Percentiles rank a stretch among this genome's conserved stretches.
Evolutionary conservation across 2,329 filamentous ascomycete species (phyloP).

Genomic region (Colletotrichum horii): DNA sequence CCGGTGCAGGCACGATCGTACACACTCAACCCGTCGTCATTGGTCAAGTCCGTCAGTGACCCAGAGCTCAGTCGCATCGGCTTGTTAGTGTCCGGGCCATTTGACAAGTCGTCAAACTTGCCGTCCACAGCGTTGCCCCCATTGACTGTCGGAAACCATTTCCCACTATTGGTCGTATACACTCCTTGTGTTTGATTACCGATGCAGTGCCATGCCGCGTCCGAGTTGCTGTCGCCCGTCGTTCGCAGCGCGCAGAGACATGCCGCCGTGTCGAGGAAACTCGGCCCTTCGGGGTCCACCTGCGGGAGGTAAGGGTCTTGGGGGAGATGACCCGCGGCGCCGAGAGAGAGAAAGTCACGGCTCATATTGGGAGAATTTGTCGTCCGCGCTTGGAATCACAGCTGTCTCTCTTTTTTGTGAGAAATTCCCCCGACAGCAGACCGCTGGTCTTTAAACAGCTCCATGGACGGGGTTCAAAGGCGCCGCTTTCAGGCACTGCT

Average conservation of each 20-base stretch:
- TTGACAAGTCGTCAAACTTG: slow-evolving; percentile 40
- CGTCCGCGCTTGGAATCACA: neutral
- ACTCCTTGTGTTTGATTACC: slow-evolving; percentile 47
- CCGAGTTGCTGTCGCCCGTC: slow-evolving; percentile 15
- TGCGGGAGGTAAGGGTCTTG: slow-evolving; percentile 44
- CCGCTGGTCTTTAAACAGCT: neutral
- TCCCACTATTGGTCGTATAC: slow-evolving; percentile 40
- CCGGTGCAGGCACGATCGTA: slow-evolving; percentile 48
- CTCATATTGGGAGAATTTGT: neutral
- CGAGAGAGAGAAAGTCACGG: neutral
- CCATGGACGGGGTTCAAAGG: neutral
- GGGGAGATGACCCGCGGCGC: slow-evolving; percentile 24
- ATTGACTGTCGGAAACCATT: slow-evolving; percentile 44
- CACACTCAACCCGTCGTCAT: slow-evolving; percentile 28
- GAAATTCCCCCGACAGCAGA: neutral
- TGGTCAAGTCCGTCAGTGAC: slow-evolving; percentile 23
- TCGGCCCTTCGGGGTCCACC: slow-evolving; percentile 33
- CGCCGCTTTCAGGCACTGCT: neutral
- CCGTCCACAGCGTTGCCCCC: slow-evolving; percentile 26
- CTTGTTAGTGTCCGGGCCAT: slow-evolving; percentile 34
- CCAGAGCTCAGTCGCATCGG: slow-evolving; percentile 34
- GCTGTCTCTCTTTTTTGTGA: neutral
- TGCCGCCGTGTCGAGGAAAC: slow-evolving; percentile 43
- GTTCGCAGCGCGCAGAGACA: slow-evolving; percentile 42
- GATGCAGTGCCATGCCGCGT: slow-evolving; percentile 47